Evolutionary conservation across 2,329 filamentous ascomycete genomes (phyloP), one percentile per base, ranked within the genome.

Genomic region (Colletotrichum tanaceti): DNA sequence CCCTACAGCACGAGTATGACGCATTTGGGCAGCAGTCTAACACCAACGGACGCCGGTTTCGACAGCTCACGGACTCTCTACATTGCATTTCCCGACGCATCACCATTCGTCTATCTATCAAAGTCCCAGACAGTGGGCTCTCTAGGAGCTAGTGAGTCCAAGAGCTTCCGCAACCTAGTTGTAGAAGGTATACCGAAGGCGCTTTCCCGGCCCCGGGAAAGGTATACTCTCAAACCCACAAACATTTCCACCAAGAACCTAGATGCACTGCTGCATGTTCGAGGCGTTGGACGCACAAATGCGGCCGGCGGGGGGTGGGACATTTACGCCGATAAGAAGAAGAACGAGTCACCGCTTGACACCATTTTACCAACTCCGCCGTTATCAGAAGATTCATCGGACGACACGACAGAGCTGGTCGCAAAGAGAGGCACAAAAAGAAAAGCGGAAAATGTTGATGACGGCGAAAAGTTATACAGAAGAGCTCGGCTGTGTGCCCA

Each of bases 111-210:
- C 52, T 97, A 93, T 77, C 82, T 89, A 50, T 87, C 86, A 58
- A 87, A 83, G 67, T 81, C 84, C 6, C 82, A 85, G 66, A 77
- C 81, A 24, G 77, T 78, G 0, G 81, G 82, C 1, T 73, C 82
- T 0, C 78, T 81, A 13, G 76, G 79, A 3, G 74, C 79, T 0
- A 80, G 81, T 13, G 90, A 92, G 68, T 82, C 85, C 5, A 87
- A 87, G 58, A 91, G 88, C 72, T 80, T 96, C 32, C 88, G 90
- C 63, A 88, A 87, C 46, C 82, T 96, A 4, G 88, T 97, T 5
- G 84, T 94, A 38, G 90, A 94, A 70, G 92, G 92, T 1, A 89
- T 97, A 9, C 93, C 93, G 0, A 94, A 93, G 74, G 93, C 93
- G 0, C 84, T 97, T 14, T 96, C 93, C 0, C 85, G 89, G 16